Base-by-base conservation (phyloP, 1,139 yeast species). In the Blastobotrys serpentis region DNA sequence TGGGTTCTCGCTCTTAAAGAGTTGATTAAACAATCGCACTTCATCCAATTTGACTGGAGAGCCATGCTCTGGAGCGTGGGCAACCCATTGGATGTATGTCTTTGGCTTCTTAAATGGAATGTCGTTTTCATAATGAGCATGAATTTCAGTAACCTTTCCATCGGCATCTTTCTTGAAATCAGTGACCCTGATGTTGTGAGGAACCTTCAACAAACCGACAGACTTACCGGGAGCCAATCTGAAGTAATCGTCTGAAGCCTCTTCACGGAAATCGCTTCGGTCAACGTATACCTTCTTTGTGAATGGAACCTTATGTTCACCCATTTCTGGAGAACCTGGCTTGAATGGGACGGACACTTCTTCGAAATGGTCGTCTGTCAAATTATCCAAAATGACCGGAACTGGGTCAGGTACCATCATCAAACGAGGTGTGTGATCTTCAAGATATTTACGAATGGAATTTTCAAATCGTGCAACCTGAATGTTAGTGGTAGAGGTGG, bases 1-100 rank as follows among this genome's bases (percentile, higher is more conserved):
- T 38, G 99, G 99, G 66, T 92, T 92, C 62, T 92, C 98, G 50
- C 94, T 82, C 55, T 82, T 80, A 78, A 94, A 94, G 55, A 94
- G 75, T 66, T 83, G 94, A 64, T 88, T 86, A 71, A 90, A 88
- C 52, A 88, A 76, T 68, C 98, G 81, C 22, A 90, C 87, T 69
- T 92, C 96, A 33, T 76, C 69, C 49, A 94, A 68, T 43, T 68
- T 68, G 21, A 84, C 73, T 4, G 89, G 89, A 5, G 88, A 81
- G 42, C 73, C 71, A 60, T 79, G 73, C 52, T 77, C 76, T 36
- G 75, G 73, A 14, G 82, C 73, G 53, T 80, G 79, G 42, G 97
- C 96, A 49, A 94, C 82, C 99, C 99, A 94, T 72, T 94, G 98
- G 64, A 94, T 89, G 65, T 75, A 94, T 1, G 98, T 89, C 77